These are phyloP conservation scores for Curvularia eragrostidis DNA, from an alignment of 2,329 filamentous ascomycete species.

Conservation along the genomic window DNA sequence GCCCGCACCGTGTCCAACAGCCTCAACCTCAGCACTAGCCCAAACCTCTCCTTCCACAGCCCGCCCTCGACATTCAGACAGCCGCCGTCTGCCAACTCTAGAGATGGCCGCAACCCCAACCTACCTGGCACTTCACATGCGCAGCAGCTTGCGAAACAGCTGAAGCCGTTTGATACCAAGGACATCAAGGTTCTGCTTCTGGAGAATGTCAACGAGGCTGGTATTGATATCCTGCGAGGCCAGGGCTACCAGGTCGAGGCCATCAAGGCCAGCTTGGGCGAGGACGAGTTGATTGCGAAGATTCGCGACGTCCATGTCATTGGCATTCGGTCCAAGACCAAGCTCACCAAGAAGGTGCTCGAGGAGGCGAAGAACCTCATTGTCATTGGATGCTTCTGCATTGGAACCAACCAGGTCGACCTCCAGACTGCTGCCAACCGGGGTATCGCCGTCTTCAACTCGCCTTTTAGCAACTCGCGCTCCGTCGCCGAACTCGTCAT, in stretches of 20 bases:
- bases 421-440: constrained; percentile 80
- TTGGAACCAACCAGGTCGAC: constrained; percentile 95
- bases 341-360: constrained; percentile 84
- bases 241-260: constrained; percentile 98
- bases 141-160: constrained; percentile 66
- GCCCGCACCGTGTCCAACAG: constrained; percentile 62
- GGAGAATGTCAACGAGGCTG: constrained; percentile 94
- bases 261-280: constrained; percentile 85
- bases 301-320: constrained; percentile 98
- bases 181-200: constrained; percentile 96
- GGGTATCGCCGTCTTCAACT: constrained; percentile 98
- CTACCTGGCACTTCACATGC: constrained; percentile 25
- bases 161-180: constrained; percentile 94
- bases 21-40: constrained; percentile 75
- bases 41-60: constrained; percentile 76
- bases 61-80: constrained; percentile 66
- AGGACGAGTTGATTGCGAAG: constrained; percentile 95
- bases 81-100: constrained; percentile 41
- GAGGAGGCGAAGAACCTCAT: constrained; percentile 91
- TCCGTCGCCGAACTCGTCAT: constrained; percentile 97
- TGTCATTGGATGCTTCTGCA: constrained; percentile 98
- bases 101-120: constrained; percentile 49
- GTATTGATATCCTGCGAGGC: constrained; percentile 77
- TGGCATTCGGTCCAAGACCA: constrained; percentile 97
- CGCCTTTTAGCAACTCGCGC: constrained; percentile 96